phyloP scores from a whole-genome alignment of 2,329 filamentous ascomycete genomes.

The Pestalotiopsis sp. region DNA sequence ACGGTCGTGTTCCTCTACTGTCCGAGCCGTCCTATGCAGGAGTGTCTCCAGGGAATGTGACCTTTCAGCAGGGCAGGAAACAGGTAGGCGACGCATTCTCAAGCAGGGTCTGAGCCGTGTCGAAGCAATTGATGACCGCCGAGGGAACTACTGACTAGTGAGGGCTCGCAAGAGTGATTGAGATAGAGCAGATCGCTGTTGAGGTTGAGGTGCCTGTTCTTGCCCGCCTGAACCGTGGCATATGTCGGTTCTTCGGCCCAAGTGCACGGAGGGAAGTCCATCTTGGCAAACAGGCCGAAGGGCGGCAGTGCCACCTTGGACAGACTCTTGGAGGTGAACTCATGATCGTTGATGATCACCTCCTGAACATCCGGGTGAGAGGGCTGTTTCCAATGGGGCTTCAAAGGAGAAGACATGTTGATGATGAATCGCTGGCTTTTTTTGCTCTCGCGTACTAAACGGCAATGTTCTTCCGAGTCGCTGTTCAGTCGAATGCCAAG shows the following conservation, averaged over 20 bases:
- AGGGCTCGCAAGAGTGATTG: conserved; percentile 69
- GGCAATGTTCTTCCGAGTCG: neutral
- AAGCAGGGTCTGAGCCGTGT: neutral
- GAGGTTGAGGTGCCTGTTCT: conserved; percentile 58
- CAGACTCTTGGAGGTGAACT: conserved; percentile 62
- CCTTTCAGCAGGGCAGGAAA: neutral
- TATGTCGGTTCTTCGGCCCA: conserved; percentile 59
- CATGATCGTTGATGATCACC: conserved; percentile 53
- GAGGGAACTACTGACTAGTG: conserved; percentile 51
- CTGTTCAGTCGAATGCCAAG: conserved; percentile 2
- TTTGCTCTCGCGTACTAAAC: neutral
- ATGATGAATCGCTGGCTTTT: neutral
- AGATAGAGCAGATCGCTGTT: conserved; percentile 70
- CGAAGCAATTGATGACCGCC: neutral
- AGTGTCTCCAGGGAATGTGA: neutral
- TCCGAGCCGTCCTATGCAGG: neutral
- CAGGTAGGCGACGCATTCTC: neutral
- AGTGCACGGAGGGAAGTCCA: conserved; percentile 65
- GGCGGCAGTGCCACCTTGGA: conserved; percentile 57
- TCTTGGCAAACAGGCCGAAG: conserved; percentile 67
- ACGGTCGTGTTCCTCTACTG: neutral
- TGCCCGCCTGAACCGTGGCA: conserved; percentile 63
- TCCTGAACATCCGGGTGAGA: conserved; percentile 61
- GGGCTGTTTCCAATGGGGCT: conserved; percentile 60
- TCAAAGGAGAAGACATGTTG: conserved; percentile 54